Conservation (phyloP, 2,329 filamentous ascomycete species). For the Beauveria rudraprayagi region DNA sequence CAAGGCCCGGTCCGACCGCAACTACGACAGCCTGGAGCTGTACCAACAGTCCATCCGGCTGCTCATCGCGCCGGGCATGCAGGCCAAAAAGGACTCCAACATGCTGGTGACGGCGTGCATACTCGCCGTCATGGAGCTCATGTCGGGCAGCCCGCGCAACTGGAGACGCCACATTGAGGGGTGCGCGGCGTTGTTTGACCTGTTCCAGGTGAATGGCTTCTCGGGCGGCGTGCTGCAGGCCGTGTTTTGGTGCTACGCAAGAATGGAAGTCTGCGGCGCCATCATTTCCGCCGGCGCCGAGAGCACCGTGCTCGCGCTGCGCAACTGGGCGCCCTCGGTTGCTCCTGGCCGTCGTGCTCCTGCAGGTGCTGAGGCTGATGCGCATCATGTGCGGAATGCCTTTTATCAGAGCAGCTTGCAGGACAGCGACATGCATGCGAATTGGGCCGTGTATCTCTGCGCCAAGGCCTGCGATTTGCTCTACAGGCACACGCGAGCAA, state of each 20-base stretch:
- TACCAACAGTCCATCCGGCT: conserved; percentile 44
- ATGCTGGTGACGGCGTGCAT: conserved; percentile 40
- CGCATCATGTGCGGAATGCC: conserved; percentile 15
- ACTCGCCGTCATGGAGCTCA: conserved; percentile 39
- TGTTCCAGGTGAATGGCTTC: conserved; percentile 41
- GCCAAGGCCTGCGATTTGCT: conserved; percentile 40
- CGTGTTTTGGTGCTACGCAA: conserved; percentile 50
- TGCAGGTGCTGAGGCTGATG: conserved; percentile 18
- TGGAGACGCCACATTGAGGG: conserved; percentile 50
- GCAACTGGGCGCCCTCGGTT: conserved; percentile 34
- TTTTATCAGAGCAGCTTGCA: conserved; percentile 23
- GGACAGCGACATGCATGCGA: conserved; percentile 42
- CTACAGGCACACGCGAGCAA: conserved; percentile 22
- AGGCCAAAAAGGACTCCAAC: conserved; percentile 31
- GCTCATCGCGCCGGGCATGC: conserved; percentile 30
- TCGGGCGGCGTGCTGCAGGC: conserved; percentile 38
- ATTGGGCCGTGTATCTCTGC: conserved; percentile 45
- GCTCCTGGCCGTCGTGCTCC: conserved; percentile 4
- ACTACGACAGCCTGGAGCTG: conserved; percentile 41
- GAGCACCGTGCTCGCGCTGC: conserved; percentile 39
- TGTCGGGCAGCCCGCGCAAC: conserved; percentile 39
- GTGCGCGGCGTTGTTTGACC: conserved; percentile 44
- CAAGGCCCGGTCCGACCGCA: conserved; percentile 37
- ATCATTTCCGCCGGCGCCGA: conserved; percentile 43
- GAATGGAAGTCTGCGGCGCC: conserved; percentile 49